Percentiles rank a stretch among this genome's conserved stretches.
Evolutionary conservation across 2,329 filamentous ascomycete species (phyloP).

Genomic region (Hyphodiscus sp.): DNA sequence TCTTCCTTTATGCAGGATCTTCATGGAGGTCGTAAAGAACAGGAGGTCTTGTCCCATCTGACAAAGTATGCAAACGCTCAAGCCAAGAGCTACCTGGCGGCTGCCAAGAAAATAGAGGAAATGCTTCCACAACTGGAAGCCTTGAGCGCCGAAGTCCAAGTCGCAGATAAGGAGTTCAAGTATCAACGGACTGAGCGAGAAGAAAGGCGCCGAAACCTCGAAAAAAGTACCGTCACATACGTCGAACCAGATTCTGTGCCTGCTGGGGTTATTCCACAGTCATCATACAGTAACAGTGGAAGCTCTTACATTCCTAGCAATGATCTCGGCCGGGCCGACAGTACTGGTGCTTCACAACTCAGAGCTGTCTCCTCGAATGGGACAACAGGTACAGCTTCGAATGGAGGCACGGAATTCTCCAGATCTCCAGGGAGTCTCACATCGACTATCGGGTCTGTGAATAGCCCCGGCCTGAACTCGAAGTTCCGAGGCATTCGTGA

Average conservation of each 20-base stretch:
- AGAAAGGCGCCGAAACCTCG: constrained; percentile 82
- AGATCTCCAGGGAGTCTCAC: constrained; percentile 52
- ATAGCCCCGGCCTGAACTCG: constrained; percentile 45
- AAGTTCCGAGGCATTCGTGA: constrained; percentile 91
- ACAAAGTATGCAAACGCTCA: constrained; percentile 92
- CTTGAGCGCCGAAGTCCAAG: constrained; percentile 78
- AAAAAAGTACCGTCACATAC: constrained; percentile 76
- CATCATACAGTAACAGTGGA: constrained; percentile 23
- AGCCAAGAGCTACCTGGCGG: constrained; percentile 71
- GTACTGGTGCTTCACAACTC: constrained; percentile 59
- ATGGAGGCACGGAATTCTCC: constrained; percentile 30
- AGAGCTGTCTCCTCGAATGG: constrained; percentile 43
- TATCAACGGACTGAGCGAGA: constrained; percentile 92
- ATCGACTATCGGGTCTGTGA: constrained; percentile 32
- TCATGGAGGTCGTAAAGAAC: constrained; percentile 97
- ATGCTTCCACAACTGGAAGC: constrained; percentile 88
- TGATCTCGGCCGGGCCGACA: constrained; percentile 67
- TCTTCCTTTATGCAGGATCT: constrained; percentile 98
- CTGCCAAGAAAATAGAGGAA: constrained; percentile 80
- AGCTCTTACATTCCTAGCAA: constrained; percentile 51
- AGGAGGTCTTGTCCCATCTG: constrained; percentile 89
- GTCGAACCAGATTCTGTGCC: constrained; percentile 60
- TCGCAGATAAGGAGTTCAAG: constrained; percentile 94
- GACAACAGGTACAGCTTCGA: constrained; percentile 29
- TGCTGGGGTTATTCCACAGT: constrained; percentile 30